Percentiles rank a stretch among this genome's conserved stretches.
These are phyloP conservation scores for Larix sibirica DNA, from an alignment of 83 land plant genomes.

Conservation along the genomic window DNA sequence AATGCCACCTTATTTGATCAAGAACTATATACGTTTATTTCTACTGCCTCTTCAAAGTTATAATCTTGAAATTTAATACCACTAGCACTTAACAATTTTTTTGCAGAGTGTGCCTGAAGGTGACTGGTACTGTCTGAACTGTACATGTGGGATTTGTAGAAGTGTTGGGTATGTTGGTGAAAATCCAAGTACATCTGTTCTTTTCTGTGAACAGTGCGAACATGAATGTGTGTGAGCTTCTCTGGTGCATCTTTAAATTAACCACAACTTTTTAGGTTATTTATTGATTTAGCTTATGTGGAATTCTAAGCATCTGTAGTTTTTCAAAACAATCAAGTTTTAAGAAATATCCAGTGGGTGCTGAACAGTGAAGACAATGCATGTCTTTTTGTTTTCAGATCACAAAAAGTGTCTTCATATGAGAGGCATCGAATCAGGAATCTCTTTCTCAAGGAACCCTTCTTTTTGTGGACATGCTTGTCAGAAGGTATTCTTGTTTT, in stretches of 20 bases:
- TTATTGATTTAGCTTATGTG: not conserved
- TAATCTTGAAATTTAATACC: not conserved
- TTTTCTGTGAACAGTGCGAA: slow-evolving; percentile 30
- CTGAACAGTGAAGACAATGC: not conserved
- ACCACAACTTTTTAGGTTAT: too few relatives aligned
- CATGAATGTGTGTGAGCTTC: slow-evolving; percentile 22
- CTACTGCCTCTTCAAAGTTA: not conserved
- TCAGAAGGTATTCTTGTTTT: slow-evolving; percentile 27
- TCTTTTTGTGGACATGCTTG: slow-evolving; percentile 41
- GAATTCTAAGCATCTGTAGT: not conserved
- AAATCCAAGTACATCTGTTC: not conserved
- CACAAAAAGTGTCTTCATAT: slow-evolving; percentile 32
- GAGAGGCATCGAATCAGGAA: slow-evolving; percentile 29
- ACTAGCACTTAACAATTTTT: not conserved
- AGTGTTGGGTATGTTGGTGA: slow-evolving; percentile 14
- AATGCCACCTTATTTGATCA: not conserved
- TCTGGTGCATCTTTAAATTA: not conserved
- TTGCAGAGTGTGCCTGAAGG: slow-evolving; percentile 29
- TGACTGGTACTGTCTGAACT: slow-evolving; percentile 34
- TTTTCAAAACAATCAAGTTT: not conserved
- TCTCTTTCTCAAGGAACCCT: slow-evolving; percentile 15
- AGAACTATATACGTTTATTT: not conserved
- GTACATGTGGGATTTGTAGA: slow-evolving; percentile 29
- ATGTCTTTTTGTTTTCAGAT: slow-evolving; percentile 24
- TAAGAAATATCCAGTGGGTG: not conserved